Evolutionary conservation across 1,284 basidiomycete genomes (phyloP), one percentile per base, ranked within the genome.

Genomic region (Heterobasidion occidentale): DNA sequence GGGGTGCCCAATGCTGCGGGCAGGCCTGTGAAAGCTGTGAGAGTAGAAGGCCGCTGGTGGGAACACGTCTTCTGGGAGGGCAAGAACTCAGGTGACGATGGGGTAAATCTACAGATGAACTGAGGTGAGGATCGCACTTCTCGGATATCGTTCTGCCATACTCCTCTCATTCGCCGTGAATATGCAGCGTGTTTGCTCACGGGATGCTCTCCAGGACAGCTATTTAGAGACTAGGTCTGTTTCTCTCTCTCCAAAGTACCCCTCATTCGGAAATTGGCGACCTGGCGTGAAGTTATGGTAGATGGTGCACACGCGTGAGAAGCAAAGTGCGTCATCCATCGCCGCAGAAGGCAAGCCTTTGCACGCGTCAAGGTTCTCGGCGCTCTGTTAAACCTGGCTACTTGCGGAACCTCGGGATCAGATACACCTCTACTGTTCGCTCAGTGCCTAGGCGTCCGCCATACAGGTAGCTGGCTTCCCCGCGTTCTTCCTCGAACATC

Each of bases 1-100:
- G 63, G 71, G 1, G 59, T 46, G 36, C 62, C 67, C 34, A 78
- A 79, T 59, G 58, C 64, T 8, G 73, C 70, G 20, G 83, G 82
- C 36, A 74, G 84, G 62, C 63, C 59, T 36, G 70, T 83, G 15
- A 69, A 64, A 7, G 62, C 83, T 50, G 69, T 74, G 52, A 75
- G 70, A 60, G 64, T 82, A 47, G 63, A 73, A 34, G 78, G 75
- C 27, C 64, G 75, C 47, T 88, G 84, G 83, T 77, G 74, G 71
- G 72, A 78, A 36, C 77, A 86, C 61, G 59, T 61, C 9, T 88
- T 86, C 68, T 88, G 86, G 83, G 35, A 9, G 33, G 38, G 54
- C 19, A 20, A 52, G 48, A 50, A 51, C 52, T 42, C 55, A 52
- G 36, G 36, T 33, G 14, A 36, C 46, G 53, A 12, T n/a, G n/a